phyloP scores from a whole-genome alignment of 1,284 basidiomycete genomes.

The Ceratobasidium sp. region DNA sequence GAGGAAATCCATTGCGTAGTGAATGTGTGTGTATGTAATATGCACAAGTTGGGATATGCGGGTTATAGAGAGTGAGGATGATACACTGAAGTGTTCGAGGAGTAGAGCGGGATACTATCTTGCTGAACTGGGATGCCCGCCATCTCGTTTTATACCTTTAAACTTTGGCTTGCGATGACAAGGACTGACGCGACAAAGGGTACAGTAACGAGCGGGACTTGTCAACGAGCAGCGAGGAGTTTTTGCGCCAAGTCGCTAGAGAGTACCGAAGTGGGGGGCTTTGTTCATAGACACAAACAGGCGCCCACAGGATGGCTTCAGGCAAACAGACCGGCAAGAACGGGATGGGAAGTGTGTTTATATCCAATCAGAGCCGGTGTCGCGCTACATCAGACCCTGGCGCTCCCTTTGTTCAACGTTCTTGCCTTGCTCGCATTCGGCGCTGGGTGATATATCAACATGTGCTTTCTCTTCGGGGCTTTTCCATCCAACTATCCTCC shows the following conservation, averaged over 20 bases:
- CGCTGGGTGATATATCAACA: conserved; percentile 14
- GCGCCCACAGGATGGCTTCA: conserved; percentile 3
- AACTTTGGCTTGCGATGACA: not conserved
- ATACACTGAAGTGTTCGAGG: conserved; percentile 16
- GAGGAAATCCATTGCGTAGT: conserved; percentile 17
- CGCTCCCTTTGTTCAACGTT: conserved; percentile 22
- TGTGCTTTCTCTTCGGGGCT: not conserved
- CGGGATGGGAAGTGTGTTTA: conserved; percentile 24
- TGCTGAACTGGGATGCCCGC: not conserved
- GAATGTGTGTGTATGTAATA: conserved; percentile 8
- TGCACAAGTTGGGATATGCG: not conserved
- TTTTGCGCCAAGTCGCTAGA: conserved; percentile 2
- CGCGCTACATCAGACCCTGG: conserved; percentile 23
- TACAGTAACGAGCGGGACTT: not conserved
- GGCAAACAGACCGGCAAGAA: not conserved
- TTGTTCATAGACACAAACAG: conserved; percentile 12
- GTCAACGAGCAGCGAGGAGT: not conserved
- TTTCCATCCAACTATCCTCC: not conserved
- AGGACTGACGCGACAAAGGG: conserved; percentile 9
- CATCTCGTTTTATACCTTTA: not conserved
- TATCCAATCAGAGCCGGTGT: not conserved
- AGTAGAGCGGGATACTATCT: conserved; percentile 27
- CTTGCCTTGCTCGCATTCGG: conserved; percentile 30
- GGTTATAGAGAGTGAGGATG: not conserved
- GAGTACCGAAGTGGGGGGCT: not conserved